Base-by-base conservation (phyloP, 164 flowering plant genomes). In the Liriodendron chinense region DNA sequence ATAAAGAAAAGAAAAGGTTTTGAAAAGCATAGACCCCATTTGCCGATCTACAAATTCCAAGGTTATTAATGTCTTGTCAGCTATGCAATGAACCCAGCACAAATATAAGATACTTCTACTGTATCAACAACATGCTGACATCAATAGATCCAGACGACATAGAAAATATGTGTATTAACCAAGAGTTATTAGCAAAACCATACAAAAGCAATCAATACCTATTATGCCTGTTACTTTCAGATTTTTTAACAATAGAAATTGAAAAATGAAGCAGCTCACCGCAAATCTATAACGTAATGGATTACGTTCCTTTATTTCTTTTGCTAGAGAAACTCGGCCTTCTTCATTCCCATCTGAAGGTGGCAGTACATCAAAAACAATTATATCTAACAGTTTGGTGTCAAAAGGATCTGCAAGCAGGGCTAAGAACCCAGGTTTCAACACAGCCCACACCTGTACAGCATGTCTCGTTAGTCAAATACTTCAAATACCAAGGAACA, bases 401-500 rank as follows among this genome's bases (percentile, higher is more conserved):
- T 92, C 94, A 84, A 89, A 88, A 66, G 98, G 98, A 84, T 94
- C 94, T 78, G 79, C 92, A 78, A 96, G 85, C 74, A 96, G 81
- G 71, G 98, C 98, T 84, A 96, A 77, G 79, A 94, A 96, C 74
- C 99, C 99, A 78, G 99, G 99, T 82, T 96, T 96, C 49, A 96
- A 78, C 50, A 96, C 99, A 78, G 93, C 99, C 99, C 99, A 96
- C 47, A 96, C 98, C 99, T 96, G 82, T n/a, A 48, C 23, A 64
- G n/a, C 68, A 22, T 26, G 50, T 14, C 49, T 73, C 28, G 18
- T 69, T 47, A 69, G 71, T 43, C 7, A 69, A 47, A 14, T 20
- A 69, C 49, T 20, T 47, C 24, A 69, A 47, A n/a, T 69, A 12
- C 1, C 9, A 48, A 43, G 56, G 56, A 69, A n/a, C 21, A 47